Evolutionary conservation across 2,329 filamentous ascomycete species (phyloP).

Genomic region (Coccinonectria pachysandricola): DNA sequence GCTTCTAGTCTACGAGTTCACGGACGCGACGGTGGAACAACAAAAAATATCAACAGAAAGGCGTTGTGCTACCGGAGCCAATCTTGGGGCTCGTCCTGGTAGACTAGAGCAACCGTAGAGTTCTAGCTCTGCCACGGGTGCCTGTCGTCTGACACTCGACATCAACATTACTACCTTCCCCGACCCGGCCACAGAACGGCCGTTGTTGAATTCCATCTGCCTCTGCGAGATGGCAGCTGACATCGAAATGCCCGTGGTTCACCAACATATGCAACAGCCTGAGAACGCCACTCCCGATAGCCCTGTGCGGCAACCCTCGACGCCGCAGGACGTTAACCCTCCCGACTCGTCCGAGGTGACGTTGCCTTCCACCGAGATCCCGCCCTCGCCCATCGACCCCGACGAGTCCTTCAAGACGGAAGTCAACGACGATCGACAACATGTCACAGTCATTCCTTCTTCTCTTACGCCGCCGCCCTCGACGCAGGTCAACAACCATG

Average conservation of each 20-base stretch:
- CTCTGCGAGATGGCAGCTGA: conserved; percentile 27
- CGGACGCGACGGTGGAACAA: conserved; percentile 7
- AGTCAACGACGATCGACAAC: conserved; percentile 34
- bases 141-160: too few relatives aligned
- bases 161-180: conserved; percentile 1
- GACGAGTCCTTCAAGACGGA: conserved; percentile 40
- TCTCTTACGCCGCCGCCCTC: conserved; percentile 49
- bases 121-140: too few relatives aligned
- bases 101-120: too few relatives aligned
- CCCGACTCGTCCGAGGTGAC: conserved; percentile 39
- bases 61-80: too few relatives aligned
- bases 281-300: conserved; percentile 24
- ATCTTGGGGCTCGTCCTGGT: too few relatives aligned
- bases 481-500: conserved; percentile 34
- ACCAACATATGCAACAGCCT: conserved; percentile 21
- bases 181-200: conserved; percentile 2
- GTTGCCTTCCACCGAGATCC: conserved; percentile 47
- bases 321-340: conserved; percentile 21
- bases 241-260: conserved; percentile 17
- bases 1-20: conserved; percentile 6
- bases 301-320: conserved; percentile 21
- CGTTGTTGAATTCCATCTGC: conserved; percentile 8
- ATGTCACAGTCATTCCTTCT: conserved; percentile 42
- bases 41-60: too few relatives aligned
- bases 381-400: conserved; percentile 41